These are phyloP conservation scores for Starmerella gropengiesseri DNA, from an alignment of 805 yeast genomes.

Conservation along the genomic window DNA sequence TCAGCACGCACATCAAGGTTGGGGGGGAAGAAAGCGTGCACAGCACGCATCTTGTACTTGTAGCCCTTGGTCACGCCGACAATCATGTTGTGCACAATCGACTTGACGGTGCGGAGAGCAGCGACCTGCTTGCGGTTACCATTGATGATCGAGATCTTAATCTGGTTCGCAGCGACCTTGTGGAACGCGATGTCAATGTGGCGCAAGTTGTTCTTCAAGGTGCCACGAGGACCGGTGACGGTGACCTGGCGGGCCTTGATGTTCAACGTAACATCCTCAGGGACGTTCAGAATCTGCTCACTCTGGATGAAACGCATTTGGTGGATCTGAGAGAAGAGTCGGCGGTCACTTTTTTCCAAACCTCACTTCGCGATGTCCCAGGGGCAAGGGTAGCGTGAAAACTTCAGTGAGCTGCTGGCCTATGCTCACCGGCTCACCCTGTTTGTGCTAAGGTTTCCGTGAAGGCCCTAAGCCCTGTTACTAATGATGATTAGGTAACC, in stretches of 20 bases:
- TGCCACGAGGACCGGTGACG: constrained; percentile 98
- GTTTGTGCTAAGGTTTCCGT: too few relatives aligned
- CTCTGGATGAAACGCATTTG: constrained; percentile 75
- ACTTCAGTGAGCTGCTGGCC: too few relatives aligned
- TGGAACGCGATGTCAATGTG: constrained; percentile 90
- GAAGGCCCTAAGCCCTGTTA: constrained; percentile 12
- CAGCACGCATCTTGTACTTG: constrained; percentile 99
- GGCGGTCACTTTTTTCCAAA: neutral
- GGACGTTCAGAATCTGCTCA: constrained; percentile 71
- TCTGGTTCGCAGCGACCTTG: constrained; percentile 57
- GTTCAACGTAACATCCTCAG: constrained; percentile 84
- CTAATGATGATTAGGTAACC: neutral
- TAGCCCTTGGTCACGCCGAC: constrained; percentile 98
- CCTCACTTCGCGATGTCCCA: neutral
- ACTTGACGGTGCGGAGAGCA: constrained; percentile 96
- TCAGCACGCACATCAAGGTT: constrained; percentile 83
- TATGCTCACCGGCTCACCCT: neutral
- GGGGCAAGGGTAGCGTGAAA: constrained; percentile 5
- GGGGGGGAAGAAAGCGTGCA: constrained; percentile 99
- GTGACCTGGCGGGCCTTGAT: constrained; percentile 85
- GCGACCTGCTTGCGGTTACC: constrained; percentile 99
- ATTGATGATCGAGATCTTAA: constrained; percentile 89
- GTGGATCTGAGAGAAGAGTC: neutral
- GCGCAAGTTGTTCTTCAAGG: constrained; percentile 75
- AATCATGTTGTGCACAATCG: constrained; percentile 85